Evolutionary conservation across 805 yeast species (phyloP), one percentile per base, ranked within the genome.

Genomic region (Naumovozyma dairenensis): DNA sequence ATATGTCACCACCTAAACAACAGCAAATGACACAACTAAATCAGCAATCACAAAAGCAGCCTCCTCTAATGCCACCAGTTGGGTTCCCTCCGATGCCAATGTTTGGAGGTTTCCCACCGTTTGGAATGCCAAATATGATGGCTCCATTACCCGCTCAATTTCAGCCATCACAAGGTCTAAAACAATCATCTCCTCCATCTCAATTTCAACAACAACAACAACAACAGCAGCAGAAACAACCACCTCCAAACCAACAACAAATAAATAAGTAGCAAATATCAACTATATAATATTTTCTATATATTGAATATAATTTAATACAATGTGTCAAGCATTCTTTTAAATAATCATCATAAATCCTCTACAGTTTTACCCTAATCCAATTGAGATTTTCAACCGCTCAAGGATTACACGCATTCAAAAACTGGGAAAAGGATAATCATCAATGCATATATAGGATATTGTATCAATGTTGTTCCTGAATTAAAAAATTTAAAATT

Each of bases 111-210:
- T 54, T 55, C 25, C 47, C 59, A 16, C 57, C 60, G 16, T 51
- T 57, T 30, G 59, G 59, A 13, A 57, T 57, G 48, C 58, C 59
- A 28, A 59, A 59, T 30, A 53, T 56, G 60, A 57, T 50, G 60
- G 61, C 60, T 8, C 51, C 51, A 30, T 12, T 7, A 10, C n/a
- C 13, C 26, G 14, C 5, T 14, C 22, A 20, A 7, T 14, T 10
- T 14, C 26, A 24, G 8, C n/a, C 26, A 24, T 24, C 13, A 6
- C 26, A n/a, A n/a, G n/a, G n/a, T n/a, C n/a, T n/a, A n/a, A n/a
- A 58, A 60, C 60, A 62, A 53, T 36, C 59, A 45, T 34, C 39
- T 35, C 17, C 19, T 28, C 16, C 34, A 22, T 12, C 33, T 12
- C 26, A 29, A 32, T 38, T 17, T 18, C 21, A 28, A 25, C 35